These are phyloP conservation scores for Salix viminalis DNA, from an alignment of 345 rosid genomes.

Conservation along the genomic window DNA sequence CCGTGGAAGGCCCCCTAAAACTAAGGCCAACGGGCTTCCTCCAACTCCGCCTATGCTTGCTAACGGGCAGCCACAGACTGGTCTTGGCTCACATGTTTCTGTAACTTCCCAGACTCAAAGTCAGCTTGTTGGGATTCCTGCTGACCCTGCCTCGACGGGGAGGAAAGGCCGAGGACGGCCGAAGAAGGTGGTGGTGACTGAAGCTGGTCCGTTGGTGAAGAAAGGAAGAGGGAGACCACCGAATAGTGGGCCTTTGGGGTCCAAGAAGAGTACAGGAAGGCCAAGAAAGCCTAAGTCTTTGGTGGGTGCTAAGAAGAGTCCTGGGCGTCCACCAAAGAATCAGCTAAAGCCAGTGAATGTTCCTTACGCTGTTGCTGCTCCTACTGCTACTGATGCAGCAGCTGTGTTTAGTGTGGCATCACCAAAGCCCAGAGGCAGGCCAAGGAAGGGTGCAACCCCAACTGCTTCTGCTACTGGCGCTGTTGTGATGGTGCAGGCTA, in stretches of 20 bases:
- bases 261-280: slow-evolving; percentile 33
- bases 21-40: slow-evolving; percentile 11
- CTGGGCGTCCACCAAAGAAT: slow-evolving; percentile 29
- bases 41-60: neutral
- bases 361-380: slow-evolving; percentile 16
- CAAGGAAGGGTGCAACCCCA: slow-evolving; percentile 28
- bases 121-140: slow-evolving; percentile 11
- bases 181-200: slow-evolving; percentile 23
- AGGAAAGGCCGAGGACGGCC: slow-evolving; percentile 47
- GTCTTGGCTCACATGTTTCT: neutral
- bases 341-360: slow-evolving; percentile 22
- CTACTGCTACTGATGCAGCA: neutral
- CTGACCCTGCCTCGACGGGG: neutral
- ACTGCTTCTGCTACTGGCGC: slow-evolving; percentile 8
- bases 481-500: slow-evolving; percentile 16
- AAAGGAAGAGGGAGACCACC: slow-evolving; percentile 45
- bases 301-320: slow-evolving; percentile 25
- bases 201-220: slow-evolving; percentile 7
- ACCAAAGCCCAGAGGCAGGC: slow-evolving; percentile 53
- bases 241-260: slow-evolving; percentile 14
- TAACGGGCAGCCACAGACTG: neutral
- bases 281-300: slow-evolving; percentile 39
- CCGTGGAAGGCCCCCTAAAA: slow-evolving; percentile 73
- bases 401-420: neutral
- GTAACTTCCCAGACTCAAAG: neutral